phyloP scores from a whole-genome alignment of 2,329 filamentous ascomycete species.

The Daldinia eschscholtzii region DNA sequence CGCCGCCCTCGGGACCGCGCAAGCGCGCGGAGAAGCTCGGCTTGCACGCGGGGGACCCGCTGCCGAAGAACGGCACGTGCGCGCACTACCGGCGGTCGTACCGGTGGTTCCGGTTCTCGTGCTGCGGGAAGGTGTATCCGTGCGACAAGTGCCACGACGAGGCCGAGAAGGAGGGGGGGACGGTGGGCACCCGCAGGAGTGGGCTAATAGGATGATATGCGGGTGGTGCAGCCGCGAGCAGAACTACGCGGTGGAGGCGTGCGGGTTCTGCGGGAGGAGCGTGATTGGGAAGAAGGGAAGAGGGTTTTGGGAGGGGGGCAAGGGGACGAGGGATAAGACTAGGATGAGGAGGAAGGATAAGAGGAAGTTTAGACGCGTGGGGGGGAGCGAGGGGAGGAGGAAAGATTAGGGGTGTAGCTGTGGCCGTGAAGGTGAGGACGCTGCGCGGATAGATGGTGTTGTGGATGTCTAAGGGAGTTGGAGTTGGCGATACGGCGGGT shows the following conservation, averaged over 20 bases:
- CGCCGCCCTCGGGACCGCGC: constrained; percentile 57
- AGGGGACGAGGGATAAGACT: constrained; percentile 78
- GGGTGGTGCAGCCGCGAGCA: constrained; percentile 85
- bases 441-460: neutral
- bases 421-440: neutral
- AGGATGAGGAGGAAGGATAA: constrained; percentile 83
- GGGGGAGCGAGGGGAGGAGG: constrained; percentile 57
- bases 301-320: constrained; percentile 91
- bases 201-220: constrained; percentile 87
- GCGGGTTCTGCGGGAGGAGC: constrained; percentile 77
- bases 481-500: neutral
- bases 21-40: constrained; percentile 67
- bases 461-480: neutral
- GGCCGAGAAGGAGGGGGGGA: constrained; percentile 61
- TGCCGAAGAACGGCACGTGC: constrained; percentile 67
- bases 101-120: constrained; percentile 75
- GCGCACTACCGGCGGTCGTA: constrained; percentile 70
- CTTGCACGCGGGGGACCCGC: constrained; percentile 67
- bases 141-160: constrained; percentile 82
- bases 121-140: constrained; percentile 69
- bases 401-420: constrained; percentile 46
- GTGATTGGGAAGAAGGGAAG: constrained; percentile 74
- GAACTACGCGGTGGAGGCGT: constrained; percentile 81
- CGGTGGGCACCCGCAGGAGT: constrained; percentile 75
- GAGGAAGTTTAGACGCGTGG: constrained; percentile 76